phyloP scores from a whole-genome alignment of 495 filamentous ascomycete species.

The Paragyromitra xinjiangensis region DNA sequence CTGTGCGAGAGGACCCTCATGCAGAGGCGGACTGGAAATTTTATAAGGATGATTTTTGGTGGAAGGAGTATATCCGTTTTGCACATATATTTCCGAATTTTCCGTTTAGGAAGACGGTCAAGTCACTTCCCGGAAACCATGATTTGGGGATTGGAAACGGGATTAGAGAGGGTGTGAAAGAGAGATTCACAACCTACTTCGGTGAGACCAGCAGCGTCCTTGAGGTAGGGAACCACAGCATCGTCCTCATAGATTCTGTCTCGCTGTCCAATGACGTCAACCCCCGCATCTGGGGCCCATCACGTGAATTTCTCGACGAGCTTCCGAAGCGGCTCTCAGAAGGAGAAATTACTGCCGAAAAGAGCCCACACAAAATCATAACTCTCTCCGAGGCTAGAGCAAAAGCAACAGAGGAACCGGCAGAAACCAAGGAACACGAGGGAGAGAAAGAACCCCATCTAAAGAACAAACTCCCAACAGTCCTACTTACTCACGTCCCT shows the following conservation, averaged over 20 bases:
- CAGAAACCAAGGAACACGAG: not conserved
- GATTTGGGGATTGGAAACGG: slow-evolving; percentile 92
- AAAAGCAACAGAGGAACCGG: not conserved
- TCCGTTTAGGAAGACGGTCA: slow-evolving; percentile 75
- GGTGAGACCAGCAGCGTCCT: slow-evolving; percentile 88
- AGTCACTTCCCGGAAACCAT: slow-evolving; percentile 91
- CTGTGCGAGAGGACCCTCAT: slow-evolving; percentile 47
- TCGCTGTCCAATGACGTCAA: slow-evolving; percentile 72
- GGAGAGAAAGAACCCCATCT: not conserved
- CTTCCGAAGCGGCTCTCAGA: slow-evolving; percentile 60
- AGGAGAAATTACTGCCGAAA: slow-evolving; percentile 3
- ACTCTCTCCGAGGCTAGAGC: not conserved
- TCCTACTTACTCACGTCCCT: slow-evolving; percentile 90
- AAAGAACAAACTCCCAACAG: slow-evolving; percentile 71
- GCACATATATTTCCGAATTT: slow-evolving; percentile 76
- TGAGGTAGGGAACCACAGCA: slow-evolving; percentile 92
- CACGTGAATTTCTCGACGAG: slow-evolving; percentile 76
- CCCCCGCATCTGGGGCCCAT: slow-evolving; percentile 73
- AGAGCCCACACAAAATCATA: slow-evolving; percentile 53
- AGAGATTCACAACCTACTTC: slow-evolving; percentile 87
- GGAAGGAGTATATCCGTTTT: slow-evolving; percentile 82
- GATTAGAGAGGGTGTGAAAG: slow-evolving; percentile 78
- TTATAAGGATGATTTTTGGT: slow-evolving; percentile 82
- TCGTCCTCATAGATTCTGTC: slow-evolving; percentile 88
- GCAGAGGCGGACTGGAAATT: slow-evolving; percentile 69